Conservation (phyloP, 345 rosid genomes). For the Theobroma cacao region DNA sequence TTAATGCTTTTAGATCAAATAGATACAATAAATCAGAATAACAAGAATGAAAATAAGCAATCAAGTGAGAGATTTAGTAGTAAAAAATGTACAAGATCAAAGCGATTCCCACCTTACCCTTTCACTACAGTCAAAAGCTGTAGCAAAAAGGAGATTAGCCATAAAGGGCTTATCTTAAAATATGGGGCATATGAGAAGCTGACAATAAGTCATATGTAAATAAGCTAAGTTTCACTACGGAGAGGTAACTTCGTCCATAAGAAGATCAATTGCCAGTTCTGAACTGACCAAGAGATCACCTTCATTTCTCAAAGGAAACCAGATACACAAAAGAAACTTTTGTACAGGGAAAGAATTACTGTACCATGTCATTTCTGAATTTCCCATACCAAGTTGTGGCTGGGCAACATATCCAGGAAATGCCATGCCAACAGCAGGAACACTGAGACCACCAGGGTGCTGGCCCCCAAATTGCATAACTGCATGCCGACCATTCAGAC, state of each 20-base stretch:
- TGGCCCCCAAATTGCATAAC: constrained; percentile 94
- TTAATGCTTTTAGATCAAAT: not conserved
- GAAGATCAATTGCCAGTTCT: not conserved
- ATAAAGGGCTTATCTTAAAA: not conserved
- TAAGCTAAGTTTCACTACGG: not conserved
- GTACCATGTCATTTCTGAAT: constrained; percentile 97
- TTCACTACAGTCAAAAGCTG: not conserved
- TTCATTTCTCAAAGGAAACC: not conserved
- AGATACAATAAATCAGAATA: not conserved
- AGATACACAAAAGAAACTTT: not conserved
- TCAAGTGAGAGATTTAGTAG: not conserved
- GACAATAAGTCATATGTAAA: not conserved
- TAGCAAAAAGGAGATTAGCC: not conserved
- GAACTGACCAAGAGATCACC: not conserved
- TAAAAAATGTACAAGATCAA: not conserved
- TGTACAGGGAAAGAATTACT: constrained; percentile 2
- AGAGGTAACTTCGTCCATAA: not conserved
- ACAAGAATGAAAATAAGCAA: not conserved
- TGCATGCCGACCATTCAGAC: constrained; percentile 29
- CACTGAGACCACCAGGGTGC: constrained; percentile 83
- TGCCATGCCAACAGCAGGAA: constrained; percentile 95
- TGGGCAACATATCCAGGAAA: constrained; percentile 85
- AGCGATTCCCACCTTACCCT: not conserved
- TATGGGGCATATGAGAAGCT: not conserved
- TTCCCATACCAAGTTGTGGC: constrained; percentile 81